phyloP scores from a whole-genome alignment of 169 alveolate genomes.

The Plasmodium cynomolgi region DNA sequence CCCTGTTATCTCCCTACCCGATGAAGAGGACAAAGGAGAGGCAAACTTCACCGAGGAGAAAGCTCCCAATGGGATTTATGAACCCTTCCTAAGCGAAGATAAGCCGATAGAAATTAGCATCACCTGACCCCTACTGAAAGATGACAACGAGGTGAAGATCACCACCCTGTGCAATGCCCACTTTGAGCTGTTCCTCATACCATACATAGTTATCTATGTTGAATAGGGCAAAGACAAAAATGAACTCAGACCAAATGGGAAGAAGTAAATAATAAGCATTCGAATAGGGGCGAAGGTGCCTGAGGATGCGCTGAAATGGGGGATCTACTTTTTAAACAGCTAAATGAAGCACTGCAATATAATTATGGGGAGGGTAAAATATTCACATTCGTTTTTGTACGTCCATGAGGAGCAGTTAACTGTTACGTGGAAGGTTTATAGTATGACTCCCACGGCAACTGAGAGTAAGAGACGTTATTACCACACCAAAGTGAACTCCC shows the following conservation, averaged over 20 bases:
- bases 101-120: not conserved
- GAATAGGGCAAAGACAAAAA: not conserved
- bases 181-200: not conserved
- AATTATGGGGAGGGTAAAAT: not conserved
- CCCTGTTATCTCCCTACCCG: not conserved
- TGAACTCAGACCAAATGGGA: not conserved
- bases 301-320: not conserved
- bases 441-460: not conserved
- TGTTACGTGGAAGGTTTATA: not conserved
- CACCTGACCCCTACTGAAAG: not conserved
- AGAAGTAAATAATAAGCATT: not conserved
- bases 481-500: not conserved
- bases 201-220: not conserved
- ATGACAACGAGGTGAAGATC: not conserved
- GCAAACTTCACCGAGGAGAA: not conserved
- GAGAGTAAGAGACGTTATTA: not conserved
- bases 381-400: not conserved
- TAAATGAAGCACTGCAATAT: not conserved
- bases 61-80: not conserved
- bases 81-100: not conserved
- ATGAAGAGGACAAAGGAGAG: not conserved
- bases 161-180: not conserved
- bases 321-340: not conserved
- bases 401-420: not conserved
- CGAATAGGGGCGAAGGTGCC: not conserved